A percentile compares a stretch with the other conserved stretches of the same genome.
These are phyloP conservation scores for Cercospora sesami DNA, from an alignment of 2,329 filamentous ascomycete species.

Conservation along the genomic window DNA sequence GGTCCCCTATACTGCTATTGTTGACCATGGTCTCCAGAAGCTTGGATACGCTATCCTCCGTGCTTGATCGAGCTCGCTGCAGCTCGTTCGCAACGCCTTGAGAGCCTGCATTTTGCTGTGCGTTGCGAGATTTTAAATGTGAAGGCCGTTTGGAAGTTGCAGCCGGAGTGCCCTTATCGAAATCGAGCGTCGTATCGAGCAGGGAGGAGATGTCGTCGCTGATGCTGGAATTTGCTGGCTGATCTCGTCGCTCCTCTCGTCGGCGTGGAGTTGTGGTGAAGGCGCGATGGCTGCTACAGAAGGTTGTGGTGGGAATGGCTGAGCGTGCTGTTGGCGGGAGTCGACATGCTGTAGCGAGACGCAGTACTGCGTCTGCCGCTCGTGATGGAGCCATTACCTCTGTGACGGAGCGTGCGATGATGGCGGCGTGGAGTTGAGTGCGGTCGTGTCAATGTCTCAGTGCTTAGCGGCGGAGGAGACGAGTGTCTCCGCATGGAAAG, in stretches of 20 bases:
- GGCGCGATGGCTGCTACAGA: constrained; percentile 21
- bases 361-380: constrained; percentile 25
- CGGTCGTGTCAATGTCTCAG: not conserved
- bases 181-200: constrained; percentile 36
- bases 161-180: constrained; percentile 33
- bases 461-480: not conserved
- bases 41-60: constrained; percentile 23
- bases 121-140: constrained; percentile 31
- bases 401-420: not conserved
- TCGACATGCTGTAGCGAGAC: constrained; percentile 28
- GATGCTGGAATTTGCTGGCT: constrained; percentile 3
- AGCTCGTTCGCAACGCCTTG: constrained; percentile 12
- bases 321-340: constrained; percentile 12
- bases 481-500: constrained; percentile 1
- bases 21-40: constrained; percentile 17
- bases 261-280: constrained; percentile 28
- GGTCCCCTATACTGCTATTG: not conserved
- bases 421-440: not conserved
- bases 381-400: constrained; percentile 3
- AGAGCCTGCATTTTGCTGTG: constrained; percentile 29
- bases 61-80: constrained; percentile 6
- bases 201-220: constrained; percentile 30
- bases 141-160: constrained; percentile 31
- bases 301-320: constrained; percentile 18
- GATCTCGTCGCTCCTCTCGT: constrained; percentile 14